Conservation (phyloP, 306 rosid genomes). For the Lablab purpureus region DNA sequence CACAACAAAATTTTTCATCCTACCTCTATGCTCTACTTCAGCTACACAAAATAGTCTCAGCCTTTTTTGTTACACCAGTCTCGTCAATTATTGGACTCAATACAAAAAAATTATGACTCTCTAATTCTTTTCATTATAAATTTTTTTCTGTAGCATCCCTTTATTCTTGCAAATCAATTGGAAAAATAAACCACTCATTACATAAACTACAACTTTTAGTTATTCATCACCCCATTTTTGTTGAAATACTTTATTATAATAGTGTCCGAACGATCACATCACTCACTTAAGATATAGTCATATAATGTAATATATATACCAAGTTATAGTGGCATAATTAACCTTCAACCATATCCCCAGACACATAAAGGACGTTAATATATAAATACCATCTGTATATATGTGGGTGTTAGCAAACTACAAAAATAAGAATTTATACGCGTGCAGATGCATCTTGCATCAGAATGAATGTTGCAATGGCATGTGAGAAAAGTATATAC, state of each 20-base stretch:
- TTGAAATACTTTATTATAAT: too few species aligned
- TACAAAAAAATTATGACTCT: neutral
- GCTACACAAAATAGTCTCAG: slow-evolving; percentile 40
- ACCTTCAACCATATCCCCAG: neutral
- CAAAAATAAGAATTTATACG: neutral
- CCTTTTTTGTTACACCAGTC: slow-evolving; percentile 37
- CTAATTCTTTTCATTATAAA: neutral
- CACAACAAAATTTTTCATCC: neutral
- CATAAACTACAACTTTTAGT: too few species aligned
- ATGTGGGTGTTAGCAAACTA: neutral
- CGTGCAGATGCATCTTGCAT: neutral
- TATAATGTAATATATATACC: neutral
- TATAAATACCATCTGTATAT: neutral
- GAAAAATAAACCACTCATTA: too few species aligned
- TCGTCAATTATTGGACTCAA: slow-evolving; percentile 39
- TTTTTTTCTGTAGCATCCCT: too few species aligned
- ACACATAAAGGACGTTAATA: neutral
- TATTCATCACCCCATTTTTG: too few species aligned
- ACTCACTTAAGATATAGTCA: neutral
- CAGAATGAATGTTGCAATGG: neutral
- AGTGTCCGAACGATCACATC: too few species aligned
- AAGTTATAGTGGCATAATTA: neutral
- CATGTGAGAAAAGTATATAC: neutral
- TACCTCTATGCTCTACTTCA: slow-evolving; percentile 35
- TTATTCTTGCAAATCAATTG: neutral